phyloP scores from a whole-genome alignment of 208 protist genomes.

The Trypanosomatidae sp. region DNA sequence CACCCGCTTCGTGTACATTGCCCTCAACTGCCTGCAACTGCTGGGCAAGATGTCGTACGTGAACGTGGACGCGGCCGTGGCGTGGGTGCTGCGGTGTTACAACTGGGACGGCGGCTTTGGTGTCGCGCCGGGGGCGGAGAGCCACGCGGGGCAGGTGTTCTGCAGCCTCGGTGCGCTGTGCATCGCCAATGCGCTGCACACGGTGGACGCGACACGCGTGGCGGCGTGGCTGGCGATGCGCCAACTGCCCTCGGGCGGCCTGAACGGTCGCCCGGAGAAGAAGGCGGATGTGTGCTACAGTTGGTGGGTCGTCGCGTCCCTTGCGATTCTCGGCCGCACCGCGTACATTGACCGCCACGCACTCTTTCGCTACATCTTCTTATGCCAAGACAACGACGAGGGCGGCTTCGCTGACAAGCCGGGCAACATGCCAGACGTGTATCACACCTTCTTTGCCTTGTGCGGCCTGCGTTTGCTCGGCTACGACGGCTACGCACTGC shows the following conservation, averaged over 20 bases:
- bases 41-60: conserved; percentile 66
- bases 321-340: conserved; percentile 87
- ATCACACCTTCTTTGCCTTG: conserved; percentile 99
- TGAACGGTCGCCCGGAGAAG: conserved; percentile 99
- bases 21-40: conserved; percentile 90
- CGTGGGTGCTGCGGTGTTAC: conserved; percentile 89
- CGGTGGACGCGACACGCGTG: conserved; percentile 88
- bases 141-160: conserved; percentile 97
- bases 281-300: conserved; percentile 99
- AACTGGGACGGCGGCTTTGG: conserved; percentile 99
- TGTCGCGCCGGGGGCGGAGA: conserved; percentile 90
- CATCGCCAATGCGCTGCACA: conserved; percentile 84
- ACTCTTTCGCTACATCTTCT: conserved; percentile 93
- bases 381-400: conserved; percentile 93
- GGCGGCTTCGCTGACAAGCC: conserved; percentile 98
- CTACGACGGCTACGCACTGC: conserved; percentile 53
- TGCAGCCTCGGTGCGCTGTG: conserved; percentile 95
- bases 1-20: conserved; percentile 97
- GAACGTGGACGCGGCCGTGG: conserved; percentile 79
- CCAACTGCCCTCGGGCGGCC: conserved; percentile 94
- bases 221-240: conserved; percentile 98
- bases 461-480: conserved; percentile 91
- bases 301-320: conserved; percentile 98
- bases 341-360: conserved; percentile 92
- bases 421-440: conserved; percentile 97